Evolutionary conservation across 495 filamentous ascomycete genomes (phyloP).

Genomic region (Monascus purpureus): DNA sequence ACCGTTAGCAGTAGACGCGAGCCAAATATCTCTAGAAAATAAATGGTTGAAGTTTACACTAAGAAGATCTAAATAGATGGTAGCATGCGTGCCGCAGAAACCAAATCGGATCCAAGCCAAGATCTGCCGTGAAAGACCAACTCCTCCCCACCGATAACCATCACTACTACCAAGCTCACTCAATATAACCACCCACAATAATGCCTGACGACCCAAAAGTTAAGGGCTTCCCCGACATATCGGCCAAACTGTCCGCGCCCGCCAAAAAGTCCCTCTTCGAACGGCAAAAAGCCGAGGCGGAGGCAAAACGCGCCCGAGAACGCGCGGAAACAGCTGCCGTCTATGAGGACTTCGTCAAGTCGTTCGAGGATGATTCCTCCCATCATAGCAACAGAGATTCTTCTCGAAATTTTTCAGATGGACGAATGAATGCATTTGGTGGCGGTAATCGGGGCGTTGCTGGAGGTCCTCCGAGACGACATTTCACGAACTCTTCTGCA

Average conservation of each 20-base stretch:
- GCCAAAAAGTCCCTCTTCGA: constrained; percentile 83
- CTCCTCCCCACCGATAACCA: not conserved
- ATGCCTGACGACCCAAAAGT: constrained; percentile 33
- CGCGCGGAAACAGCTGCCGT: constrained; percentile 83
- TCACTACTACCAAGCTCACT: constrained; percentile 6
- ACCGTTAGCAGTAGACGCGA: too few species aligned
- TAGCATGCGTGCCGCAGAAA: too few species aligned
- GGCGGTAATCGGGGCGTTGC: constrained; percentile 23
- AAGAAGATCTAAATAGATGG: too few species aligned
- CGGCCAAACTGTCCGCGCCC: constrained; percentile 69
- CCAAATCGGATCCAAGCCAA: too few species aligned
- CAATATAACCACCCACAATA: constrained; percentile 10
- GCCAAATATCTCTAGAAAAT: too few species aligned
- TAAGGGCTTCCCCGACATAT: constrained; percentile 69
- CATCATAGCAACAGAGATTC: not conserved
- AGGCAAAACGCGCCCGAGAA: constrained; percentile 80
- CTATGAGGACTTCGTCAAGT: constrained; percentile 82
- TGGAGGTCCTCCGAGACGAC: constrained; percentile 35
- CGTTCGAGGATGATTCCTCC: constrained; percentile 61
- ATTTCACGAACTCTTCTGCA: constrained; percentile 33
- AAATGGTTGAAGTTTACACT: too few species aligned
- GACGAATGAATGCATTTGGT: constrained; percentile 19
- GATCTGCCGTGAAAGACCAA: too few species aligned
- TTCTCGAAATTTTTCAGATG: constrained; percentile 9
- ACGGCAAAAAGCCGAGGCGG: constrained; percentile 80